phyloP scores from a whole-genome alignment of 208 protist genomes.

The Acanthamoeba royreba region DNA sequence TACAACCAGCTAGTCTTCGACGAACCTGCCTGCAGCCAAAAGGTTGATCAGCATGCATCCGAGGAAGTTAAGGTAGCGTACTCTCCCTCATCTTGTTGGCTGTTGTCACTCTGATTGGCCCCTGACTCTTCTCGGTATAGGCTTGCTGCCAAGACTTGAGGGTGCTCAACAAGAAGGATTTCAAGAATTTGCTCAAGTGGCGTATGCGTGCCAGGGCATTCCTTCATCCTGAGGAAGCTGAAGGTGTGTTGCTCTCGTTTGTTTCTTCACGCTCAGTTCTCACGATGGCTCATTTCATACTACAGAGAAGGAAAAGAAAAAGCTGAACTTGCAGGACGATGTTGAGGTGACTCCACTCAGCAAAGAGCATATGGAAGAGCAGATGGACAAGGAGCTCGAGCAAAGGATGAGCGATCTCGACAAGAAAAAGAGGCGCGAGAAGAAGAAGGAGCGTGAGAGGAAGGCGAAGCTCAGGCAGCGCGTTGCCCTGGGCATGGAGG shows the following conservation, averaged over 20 bases:
- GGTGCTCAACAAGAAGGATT: constrained; percentile 91
- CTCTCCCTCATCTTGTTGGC: too few relatives aligned
- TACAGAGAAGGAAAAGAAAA: constrained; percentile 15
- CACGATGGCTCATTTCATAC: not conserved
- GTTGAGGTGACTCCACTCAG: not conserved
- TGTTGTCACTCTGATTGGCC: too few relatives aligned
- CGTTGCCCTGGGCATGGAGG: constrained; percentile 86
- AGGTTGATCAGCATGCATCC: too few relatives aligned
- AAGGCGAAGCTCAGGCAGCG: constrained; percentile 85
- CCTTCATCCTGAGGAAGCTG: constrained; percentile 80
- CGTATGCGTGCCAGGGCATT: constrained; percentile 83
- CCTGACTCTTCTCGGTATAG: too few relatives aligned
- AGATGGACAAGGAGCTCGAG: constrained; percentile 84
- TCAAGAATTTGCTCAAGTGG: constrained; percentile 92
- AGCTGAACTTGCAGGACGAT: not conserved
- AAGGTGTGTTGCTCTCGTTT: constrained; percentile 40
- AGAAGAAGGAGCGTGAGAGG: constrained; percentile 88
- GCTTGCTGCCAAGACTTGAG: constrained; percentile 89
- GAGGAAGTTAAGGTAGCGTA: too few relatives aligned
- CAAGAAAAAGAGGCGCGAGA: constrained; percentile 88
- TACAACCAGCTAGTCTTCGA: constrained; percentile 89
- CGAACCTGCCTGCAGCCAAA: too few relatives aligned
- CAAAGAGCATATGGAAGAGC: constrained; percentile 59
- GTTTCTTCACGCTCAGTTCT: not conserved
- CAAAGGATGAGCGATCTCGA: constrained; percentile 83